These are phyloP conservation scores for Aphanomyces euteiches DNA, from an alignment of 352 stramenopile genomes.

Conservation along the genomic window DNA sequence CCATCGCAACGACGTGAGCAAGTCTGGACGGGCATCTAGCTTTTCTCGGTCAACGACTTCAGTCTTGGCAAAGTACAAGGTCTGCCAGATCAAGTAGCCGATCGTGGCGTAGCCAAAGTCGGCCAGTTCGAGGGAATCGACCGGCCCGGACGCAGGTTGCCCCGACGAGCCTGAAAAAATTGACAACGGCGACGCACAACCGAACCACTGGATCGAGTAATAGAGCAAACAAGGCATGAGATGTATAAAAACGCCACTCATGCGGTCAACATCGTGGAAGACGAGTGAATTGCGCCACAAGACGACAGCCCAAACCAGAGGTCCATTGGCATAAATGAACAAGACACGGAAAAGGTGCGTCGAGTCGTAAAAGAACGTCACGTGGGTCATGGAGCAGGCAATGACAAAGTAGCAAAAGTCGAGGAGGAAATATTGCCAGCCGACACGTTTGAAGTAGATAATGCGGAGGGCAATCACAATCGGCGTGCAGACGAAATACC, in stretches of 20 bases:
- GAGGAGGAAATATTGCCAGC: slow-evolving; percentile 47
- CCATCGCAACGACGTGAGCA: slow-evolving; percentile 44
- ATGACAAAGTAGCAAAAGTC: slow-evolving; percentile 57
- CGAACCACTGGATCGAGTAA: slow-evolving; percentile 38
- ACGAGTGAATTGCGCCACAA: slow-evolving; percentile 48
- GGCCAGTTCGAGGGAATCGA: background rate
- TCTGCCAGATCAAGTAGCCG: slow-evolving; percentile 44
- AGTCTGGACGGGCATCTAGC: slow-evolving; percentile 36
- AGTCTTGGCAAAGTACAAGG: slow-evolving; percentile 46
- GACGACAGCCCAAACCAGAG: slow-evolving; percentile 43
- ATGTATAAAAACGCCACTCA: slow-evolving; percentile 47
- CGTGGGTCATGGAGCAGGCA: slow-evolving; percentile 37
- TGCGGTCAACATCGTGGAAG: slow-evolving; percentile 50
- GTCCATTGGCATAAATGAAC: slow-evolving; percentile 44
- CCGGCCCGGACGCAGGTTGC: background rate
- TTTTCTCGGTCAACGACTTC: slow-evolving; percentile 37
- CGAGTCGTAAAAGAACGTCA: slow-evolving; percentile 33
- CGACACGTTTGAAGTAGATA: slow-evolving; percentile 34
- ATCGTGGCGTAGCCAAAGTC: background rate
- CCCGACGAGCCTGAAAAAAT: background rate
- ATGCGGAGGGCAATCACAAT: slow-evolving; percentile 33
- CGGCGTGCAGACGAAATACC: slow-evolving; percentile 39
- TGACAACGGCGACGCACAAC: background rate
- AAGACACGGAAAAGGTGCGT: slow-evolving; percentile 33
- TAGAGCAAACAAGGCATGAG: slow-evolving; percentile 38